A percentile compares a stretch with the other conserved stretches of the same genome.
Evolutionary conservation across 495 filamentous ascomycete genomes (phyloP).

Genomic region (Melanomma pulvis-pyrius): DNA sequence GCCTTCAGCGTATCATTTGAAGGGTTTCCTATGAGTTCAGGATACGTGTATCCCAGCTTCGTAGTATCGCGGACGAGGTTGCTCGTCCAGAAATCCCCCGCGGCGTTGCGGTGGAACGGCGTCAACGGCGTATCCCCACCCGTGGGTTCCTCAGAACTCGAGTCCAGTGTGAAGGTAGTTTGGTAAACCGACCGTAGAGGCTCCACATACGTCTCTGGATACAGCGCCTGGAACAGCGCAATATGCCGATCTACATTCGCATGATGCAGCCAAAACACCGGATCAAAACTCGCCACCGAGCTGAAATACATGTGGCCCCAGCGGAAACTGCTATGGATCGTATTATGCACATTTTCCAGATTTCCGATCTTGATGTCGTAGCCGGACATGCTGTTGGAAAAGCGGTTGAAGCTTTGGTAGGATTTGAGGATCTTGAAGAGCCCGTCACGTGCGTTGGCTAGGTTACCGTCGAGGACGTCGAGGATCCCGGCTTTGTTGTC

Average conservation of each 20-base stretch:
- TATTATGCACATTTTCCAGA: constrained; percentile 13
- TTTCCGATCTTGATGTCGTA: constrained; percentile 4
- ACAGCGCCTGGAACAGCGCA: constrained; percentile 20
- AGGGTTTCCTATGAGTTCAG: constrained; percentile 47
- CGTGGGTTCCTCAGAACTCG: not conserved
- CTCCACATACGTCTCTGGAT: constrained; percentile 11
- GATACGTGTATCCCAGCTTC: constrained; percentile 53
- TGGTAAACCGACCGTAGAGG: constrained; percentile 42
- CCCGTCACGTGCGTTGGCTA: not conserved
- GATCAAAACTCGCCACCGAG: constrained; percentile 2
- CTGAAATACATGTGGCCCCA: constrained; percentile 7
- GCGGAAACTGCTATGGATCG: not conserved
- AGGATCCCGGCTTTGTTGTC: not conserved
- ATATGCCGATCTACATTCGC: constrained; percentile 11
- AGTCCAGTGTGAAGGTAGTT: constrained; percentile 7
- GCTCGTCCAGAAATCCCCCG: constrained; percentile 38
- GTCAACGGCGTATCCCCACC: not conserved
- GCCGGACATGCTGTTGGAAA: not conserved
- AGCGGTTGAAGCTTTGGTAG: constrained; percentile 1
- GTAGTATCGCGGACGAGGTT: constrained; percentile 35
- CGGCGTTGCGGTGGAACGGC: constrained; percentile 45
- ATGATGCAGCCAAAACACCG: constrained; percentile 4
- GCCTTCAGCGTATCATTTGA: constrained; percentile 14
- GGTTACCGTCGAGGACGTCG: not conserved
- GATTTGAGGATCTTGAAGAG: not conserved